Evolutionary conservation across 495 filamentous ascomycete species (phyloP).

Genomic region (Penicillium lagena): DNA sequence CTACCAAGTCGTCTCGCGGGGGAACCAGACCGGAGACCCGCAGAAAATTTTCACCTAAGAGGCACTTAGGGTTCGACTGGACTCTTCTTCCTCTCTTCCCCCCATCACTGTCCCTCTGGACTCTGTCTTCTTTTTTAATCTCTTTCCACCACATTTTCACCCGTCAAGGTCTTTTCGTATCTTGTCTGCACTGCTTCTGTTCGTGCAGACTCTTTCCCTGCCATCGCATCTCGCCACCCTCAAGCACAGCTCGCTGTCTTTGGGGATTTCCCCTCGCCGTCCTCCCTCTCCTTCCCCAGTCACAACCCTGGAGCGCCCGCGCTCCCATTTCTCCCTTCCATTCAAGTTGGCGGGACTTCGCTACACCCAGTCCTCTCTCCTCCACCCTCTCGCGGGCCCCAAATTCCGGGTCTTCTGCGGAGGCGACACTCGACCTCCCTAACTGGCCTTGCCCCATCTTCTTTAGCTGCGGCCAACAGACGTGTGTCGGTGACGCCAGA

Average conservation of each 20-base stretch:
- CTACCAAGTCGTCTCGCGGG: no score
- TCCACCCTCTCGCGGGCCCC: slow-evolving; percentile 90
- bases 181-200: no score
- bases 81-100: not conserved
- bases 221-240: no score
- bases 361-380: slow-evolving; percentile 68
- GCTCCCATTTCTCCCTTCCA: slow-evolving; percentile 39
- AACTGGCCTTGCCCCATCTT: slow-evolving; percentile 54
- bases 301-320: slow-evolving; percentile 31
- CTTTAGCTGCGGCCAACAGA: slow-evolving; percentile 31
- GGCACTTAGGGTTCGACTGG: no score
- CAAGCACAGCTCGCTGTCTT: not conserved
- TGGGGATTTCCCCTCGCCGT: not conserved
- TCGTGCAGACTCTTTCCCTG: no score
- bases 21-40: not conserved
- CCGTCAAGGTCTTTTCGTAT: not conserved
- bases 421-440: slow-evolving; percentile 96
- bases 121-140: not conserved
- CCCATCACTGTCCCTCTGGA: not conserved
- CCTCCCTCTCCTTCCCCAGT: slow-evolving; percentile 7
- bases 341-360: slow-evolving; percentile 98
- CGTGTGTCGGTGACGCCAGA: slow-evolving; percentile 39
- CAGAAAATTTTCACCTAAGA: not conserved
- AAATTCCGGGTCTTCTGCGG: slow-evolving; percentile 86
- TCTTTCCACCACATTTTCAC: not conserved